Evolutionary conservation across 306 rosid genomes (phyloP).

Genomic region (Gillenia trifoliata): DNA sequence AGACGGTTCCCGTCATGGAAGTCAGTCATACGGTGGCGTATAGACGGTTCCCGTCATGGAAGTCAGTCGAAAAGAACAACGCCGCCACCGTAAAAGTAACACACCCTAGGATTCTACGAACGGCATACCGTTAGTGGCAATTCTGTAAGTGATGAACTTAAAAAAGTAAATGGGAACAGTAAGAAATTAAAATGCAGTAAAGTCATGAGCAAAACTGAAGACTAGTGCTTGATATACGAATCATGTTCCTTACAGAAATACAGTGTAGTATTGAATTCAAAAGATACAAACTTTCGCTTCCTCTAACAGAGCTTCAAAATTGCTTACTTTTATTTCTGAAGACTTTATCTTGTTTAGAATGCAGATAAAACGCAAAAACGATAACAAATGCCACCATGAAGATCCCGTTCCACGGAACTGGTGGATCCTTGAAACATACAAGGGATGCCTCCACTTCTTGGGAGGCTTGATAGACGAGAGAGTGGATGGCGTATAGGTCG

Average conservation of each 20-base stretch:
- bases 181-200: conserved; percentile 15
- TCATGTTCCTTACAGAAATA: conserved; percentile 47
- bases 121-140: background rate
- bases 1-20: background rate
- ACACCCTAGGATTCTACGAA: background rate
- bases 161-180: conserved; percentile 8
- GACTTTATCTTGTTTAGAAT: conserved; percentile 49
- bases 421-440: conserved; percentile 84
- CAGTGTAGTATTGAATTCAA: conserved; percentile 42
- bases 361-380: conserved; percentile 54
- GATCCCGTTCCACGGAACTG: conserved; percentile 71
- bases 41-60: background rate
- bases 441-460: conserved; percentile 91
- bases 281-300: conserved; percentile 43
- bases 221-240: conserved; percentile 29
- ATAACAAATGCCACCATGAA: conserved; percentile 41
- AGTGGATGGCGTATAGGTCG: conserved; percentile 80
- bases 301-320: conserved; percentile 53
- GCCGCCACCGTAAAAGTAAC: background rate
- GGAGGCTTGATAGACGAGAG: conserved; percentile 67
- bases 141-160: background rate
- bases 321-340: conserved; percentile 91
- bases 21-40: background rate
- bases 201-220: conserved; percentile 29
- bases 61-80: background rate